Evolutionary conservation across 768 basidiomycete species (phyloP).

Genomic region (Hebeloma cylindrosporum): DNA sequence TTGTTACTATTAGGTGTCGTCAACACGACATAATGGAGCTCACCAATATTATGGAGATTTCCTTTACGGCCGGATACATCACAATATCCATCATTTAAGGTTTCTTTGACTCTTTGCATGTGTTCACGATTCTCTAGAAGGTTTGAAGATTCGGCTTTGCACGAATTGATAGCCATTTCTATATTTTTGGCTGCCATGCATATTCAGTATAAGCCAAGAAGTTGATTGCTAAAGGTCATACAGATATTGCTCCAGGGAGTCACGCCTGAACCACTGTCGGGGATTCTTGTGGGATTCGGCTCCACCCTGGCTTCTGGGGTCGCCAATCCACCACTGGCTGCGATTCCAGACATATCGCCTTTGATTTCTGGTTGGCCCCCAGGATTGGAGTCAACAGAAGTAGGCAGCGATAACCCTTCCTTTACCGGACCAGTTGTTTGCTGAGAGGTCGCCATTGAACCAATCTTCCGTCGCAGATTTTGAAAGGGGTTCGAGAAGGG

Average conservation of each 20-base stretch:
- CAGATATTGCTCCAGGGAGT: constrained; percentile 40
- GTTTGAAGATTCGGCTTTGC: constrained; percentile 63
- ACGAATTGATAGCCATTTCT: constrained; percentile 70
- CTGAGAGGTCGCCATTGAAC: constrained; percentile 14
- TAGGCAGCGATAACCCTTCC: no score
- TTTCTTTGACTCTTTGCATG: constrained; percentile 73
- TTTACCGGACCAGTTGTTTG: no score
- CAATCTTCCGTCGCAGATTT: constrained; percentile 30
- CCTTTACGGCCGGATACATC: constrained; percentile 67
- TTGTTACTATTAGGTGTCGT: not conserved
- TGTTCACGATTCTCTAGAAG: constrained; percentile 62
- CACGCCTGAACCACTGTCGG: constrained; percentile 9
- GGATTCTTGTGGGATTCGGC: not conserved
- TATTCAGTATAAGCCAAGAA: constrained; percentile 1
- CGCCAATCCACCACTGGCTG: no score
- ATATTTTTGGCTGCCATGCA: constrained; percentile 55
- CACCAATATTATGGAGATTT: constrained; percentile 64
- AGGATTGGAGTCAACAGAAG: no score
- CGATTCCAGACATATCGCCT: no score
- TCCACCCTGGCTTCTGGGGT: no score
- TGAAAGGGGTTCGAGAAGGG: constrained; percentile 23
- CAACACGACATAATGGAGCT: constrained; percentile 14
- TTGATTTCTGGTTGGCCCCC: no score
- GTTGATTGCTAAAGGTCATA: constrained; percentile 18
- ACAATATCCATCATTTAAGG: constrained; percentile 79